A percentile compares a stretch with the other conserved stretches of the same genome.
These are phyloP conservation scores for Lecanoromycetidae sp. DNA, from an alignment of 2,329 filamentous ascomycete genomes.

Conservation along the genomic window DNA sequence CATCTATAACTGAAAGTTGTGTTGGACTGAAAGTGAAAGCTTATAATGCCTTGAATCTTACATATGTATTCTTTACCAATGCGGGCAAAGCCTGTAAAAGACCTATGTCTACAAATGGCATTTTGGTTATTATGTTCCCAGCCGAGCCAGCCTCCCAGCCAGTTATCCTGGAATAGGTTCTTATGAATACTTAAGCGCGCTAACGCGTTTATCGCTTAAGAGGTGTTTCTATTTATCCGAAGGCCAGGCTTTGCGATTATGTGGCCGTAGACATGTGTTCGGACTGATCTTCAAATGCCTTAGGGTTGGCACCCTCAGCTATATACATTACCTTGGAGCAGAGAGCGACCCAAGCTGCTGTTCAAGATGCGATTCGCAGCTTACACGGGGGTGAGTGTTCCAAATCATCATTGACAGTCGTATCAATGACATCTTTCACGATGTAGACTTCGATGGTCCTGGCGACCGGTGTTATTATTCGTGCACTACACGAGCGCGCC, in stretches of 20 bases:
- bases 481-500: conserved; percentile 84
- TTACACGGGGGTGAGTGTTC: conserved; percentile 38
- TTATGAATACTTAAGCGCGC: no score
- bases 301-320: no score
- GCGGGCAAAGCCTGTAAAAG: not conserved
- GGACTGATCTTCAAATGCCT: no score
- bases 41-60: conserved; percentile 26
- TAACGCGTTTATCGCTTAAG: no score
- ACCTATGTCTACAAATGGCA: not conserved
- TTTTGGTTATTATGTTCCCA: no score
- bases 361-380: conserved; percentile 37
- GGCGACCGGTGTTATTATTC: conserved; percentile 70
- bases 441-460: conserved; percentile 61
- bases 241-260: no score
- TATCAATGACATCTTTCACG: not conserved
- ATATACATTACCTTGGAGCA: no score
- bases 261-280: no score
- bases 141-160: no score
- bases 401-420: conserved; percentile 28
- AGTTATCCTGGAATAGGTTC: no score
- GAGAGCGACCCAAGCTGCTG: no score
- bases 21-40: conserved; percentile 31
- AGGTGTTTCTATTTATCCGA: no score
- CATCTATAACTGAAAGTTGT: conserved; percentile 27
- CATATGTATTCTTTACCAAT: not conserved